Evolutionary conservation across 1,284 basidiomycete species (phyloP).

Genomic region (Schizopora paradoxa): DNA sequence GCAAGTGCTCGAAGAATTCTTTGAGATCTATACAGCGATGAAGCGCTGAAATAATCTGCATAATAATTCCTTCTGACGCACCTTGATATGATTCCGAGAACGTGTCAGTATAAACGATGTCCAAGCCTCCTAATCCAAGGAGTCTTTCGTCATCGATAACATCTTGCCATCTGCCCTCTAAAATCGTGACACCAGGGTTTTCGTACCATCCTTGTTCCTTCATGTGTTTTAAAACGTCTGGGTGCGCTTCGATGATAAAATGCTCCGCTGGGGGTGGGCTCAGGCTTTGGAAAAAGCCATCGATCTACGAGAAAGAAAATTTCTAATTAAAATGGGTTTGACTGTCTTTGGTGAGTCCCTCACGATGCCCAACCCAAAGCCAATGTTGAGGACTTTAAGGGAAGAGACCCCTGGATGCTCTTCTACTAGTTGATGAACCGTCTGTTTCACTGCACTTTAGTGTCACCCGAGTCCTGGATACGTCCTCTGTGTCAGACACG

Average conservation of each 20-base stretch:
- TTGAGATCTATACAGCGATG: constrained; percentile 51
- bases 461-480: constrained; percentile 17
- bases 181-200: constrained; percentile 70
- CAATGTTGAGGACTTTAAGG: constrained; percentile 82
- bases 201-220: constrained; percentile 69
- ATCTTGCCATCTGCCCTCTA: constrained; percentile 94
- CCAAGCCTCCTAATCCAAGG: constrained; percentile 66
- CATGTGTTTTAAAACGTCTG: constrained; percentile 83
- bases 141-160: constrained; percentile 57
- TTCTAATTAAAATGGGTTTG: neutral
- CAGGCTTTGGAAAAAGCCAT: constrained; percentile 73
- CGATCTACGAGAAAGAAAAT: constrained; percentile 50
- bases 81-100: constrained; percentile 86
- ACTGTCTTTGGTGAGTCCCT: constrained; percentile 26
- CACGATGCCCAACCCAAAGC: constrained; percentile 94
- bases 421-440: constrained; percentile 56
- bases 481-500: neutral
- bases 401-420: constrained; percentile 45
- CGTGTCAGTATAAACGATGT: constrained; percentile 92
- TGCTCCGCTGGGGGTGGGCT: constrained; percentile 63
- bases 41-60: constrained; percentile 1
- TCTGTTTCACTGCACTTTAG: constrained; percentile 54
- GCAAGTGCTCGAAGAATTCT: constrained; percentile 80
- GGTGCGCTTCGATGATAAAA: constrained; percentile 94
- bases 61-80: constrained; percentile 25